Evolutionary conservation across 2,329 filamentous ascomycete species (phyloP), one percentile per base, ranked within the genome.

Genomic region (Xylariaceae sp.): DNA sequence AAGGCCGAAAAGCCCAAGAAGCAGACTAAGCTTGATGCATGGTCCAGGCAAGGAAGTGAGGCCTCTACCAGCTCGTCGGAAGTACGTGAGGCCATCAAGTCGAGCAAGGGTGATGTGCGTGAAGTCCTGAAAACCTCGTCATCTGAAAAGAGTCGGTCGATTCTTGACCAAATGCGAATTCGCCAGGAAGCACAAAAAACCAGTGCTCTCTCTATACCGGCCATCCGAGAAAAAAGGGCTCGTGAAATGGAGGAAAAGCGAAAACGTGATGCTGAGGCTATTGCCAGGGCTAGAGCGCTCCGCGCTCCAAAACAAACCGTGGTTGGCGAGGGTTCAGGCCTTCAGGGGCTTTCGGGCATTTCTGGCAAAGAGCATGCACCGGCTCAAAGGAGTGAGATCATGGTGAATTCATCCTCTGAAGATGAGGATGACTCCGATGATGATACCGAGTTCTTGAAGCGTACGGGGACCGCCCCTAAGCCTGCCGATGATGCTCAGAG

Each of bases 331-430:
- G 90, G 90, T 2, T 94, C 90, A 60, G 91, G 89, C 17, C 76
- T 94, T 8, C 82, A 84, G 63, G 87, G 87, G 30, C 81, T 95
- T 53, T 84, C 76, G 13, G 80, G 88, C 42, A 79, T 92, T 1
- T 78, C 83, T 58, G 90, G 90, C 60, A 94, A 93, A 74, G 91
- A 94, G 57, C 88, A 93, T 69, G 82, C 84, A 2, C 82, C 84
- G 17, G 59, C 61, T 1, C 82, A 82, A 63, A 89, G 89, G 64
- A 89, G 88, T 69, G 91, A 93, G 64, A 91, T 97, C 73, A 96
- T 97, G 91, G 90, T 97, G 23, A 87, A 88, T 59, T 89, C 87
- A 60, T 88, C 86, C 2, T 91, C 94, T 62, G 88, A 90, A 62
- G 87, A 90, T 51, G 82, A 89, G 8, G 82, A 83, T 56, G 86